Evolutionary conservation across 2,329 filamentous ascomycete species (phyloP).

Genomic region (Alternaria postmessia): DNA sequence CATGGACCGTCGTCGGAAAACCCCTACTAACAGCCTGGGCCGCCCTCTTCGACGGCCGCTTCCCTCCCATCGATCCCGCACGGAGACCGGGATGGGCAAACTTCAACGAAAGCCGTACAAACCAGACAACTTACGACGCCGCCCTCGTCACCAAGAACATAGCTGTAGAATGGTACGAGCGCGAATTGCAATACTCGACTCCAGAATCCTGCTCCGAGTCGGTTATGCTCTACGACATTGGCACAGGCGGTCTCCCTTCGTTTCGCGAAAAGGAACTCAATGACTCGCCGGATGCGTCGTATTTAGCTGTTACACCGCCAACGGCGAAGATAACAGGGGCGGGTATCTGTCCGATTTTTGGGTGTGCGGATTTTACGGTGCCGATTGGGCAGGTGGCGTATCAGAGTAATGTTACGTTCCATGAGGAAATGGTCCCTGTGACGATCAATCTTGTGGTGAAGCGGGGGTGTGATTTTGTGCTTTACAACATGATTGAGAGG

Average conservation of each 20-base stretch:
- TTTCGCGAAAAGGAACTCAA: slow-evolving; percentile 51
- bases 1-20: slow-evolving; percentile 45
- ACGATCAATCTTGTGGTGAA: slow-evolving; percentile 55
- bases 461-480: slow-evolving; percentile 55
- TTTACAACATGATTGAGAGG: slow-evolving; percentile 54
- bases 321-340: slow-evolving; percentile 44
- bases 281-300: slow-evolving; percentile 41
- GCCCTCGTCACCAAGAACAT: slow-evolving; percentile 41
- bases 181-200: slow-evolving; percentile 48
- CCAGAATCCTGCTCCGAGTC: slow-evolving; percentile 52
- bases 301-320: slow-evolving; percentile 43
- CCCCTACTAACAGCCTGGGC: slow-evolving; percentile 47
- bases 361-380: slow-evolving; percentile 53
- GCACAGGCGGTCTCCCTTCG: slow-evolving; percentile 53
- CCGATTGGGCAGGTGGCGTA: slow-evolving; percentile 56
- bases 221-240: slow-evolving; percentile 55
- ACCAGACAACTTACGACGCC: slow-evolving; percentile 27
- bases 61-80: slow-evolving; percentile 52
- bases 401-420: slow-evolving; percentile 50
- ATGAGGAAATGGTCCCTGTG: slow-evolving; percentile 54
- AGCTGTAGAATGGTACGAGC: slow-evolving; percentile 52
- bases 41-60: slow-evolving; percentile 48
- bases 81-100: slow-evolving; percentile 39
- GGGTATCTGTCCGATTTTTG: slow-evolving; percentile 49
- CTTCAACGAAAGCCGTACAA: slow-evolving; percentile 35